Evolutionary conservation across 345 rosid genomes (phyloP).

Genomic region (Euphorbia lathyris): DNA sequence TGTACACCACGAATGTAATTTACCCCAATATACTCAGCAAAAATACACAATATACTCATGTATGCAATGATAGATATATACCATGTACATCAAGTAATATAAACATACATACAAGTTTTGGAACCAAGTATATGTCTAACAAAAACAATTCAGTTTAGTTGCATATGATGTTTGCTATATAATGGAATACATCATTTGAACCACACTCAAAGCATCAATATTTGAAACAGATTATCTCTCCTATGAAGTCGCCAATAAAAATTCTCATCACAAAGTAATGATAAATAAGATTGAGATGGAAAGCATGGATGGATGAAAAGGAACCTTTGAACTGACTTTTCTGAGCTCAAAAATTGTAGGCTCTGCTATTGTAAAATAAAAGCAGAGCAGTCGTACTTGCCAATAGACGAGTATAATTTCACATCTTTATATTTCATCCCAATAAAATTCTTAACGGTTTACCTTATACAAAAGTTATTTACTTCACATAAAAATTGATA

Average conservation of each 20-base stretch:
- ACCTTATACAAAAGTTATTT: background rate
- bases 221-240: background rate
- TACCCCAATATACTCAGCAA: too few relatives aligned
- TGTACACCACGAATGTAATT: too few relatives aligned
- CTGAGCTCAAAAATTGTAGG: background rate
- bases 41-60: too few relatives aligned
- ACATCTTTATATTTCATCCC: background rate
- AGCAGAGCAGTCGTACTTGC: background rate
- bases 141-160: background rate
- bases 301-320: background rate
- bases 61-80: too few relatives aligned
- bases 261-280: background rate
- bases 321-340: background rate
- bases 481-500: background rate
- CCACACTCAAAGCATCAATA: background rate
- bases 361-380: background rate
- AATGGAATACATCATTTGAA: background rate
- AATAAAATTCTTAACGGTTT: background rate
- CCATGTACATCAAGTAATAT: too few relatives aligned
- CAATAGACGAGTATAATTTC: background rate
- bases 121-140: too few relatives aligned
- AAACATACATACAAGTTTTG: too few relatives aligned
- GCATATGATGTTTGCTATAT: background rate
- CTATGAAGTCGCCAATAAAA: background rate
- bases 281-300: background rate